A percentile compares a stretch with the other conserved stretches of the same genome.
Conservation (phyloP, 1,139 yeast species). For the Geotrichum restrictum region DNA sequence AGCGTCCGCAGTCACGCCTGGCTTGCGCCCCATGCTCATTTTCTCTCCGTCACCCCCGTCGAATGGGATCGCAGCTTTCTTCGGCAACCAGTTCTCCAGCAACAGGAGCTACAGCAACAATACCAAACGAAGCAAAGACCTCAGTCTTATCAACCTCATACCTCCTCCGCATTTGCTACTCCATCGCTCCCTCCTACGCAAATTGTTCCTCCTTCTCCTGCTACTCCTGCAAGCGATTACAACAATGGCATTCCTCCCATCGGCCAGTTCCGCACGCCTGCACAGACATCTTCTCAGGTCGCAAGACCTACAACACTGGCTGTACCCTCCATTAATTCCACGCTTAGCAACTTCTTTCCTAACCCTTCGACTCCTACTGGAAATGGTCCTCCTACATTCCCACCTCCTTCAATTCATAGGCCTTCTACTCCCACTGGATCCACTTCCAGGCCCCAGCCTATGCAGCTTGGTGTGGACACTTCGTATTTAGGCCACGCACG, state of each 20-base stretch:
- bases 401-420: constrained; percentile 9
- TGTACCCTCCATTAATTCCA: not conserved
- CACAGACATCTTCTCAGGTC: not conserved
- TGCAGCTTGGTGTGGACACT: constrained; percentile 9
- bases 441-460: constrained; percentile 8
- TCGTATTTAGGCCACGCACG: constrained; percentile 26
- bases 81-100: constrained; percentile 13
- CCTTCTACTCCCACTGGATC: constrained; percentile 11
- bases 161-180: constrained; percentile 19
- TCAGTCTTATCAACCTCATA: constrained; percentile 11
- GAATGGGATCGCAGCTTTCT: constrained; percentile 67
- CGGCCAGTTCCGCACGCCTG: constrained; percentile 6
- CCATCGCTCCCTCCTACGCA: constrained; percentile 17
- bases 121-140: constrained; percentile 26
- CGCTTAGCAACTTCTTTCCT: not conserved
- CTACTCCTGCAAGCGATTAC: constrained; percentile 15
- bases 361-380: constrained; percentile 7
- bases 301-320: constrained; percentile 1
- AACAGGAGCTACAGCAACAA: constrained; percentile 4
- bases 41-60: constrained; percentile 75
- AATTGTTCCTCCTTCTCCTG: constrained; percentile 11
- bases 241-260: constrained; percentile 7
- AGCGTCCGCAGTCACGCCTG: constrained; percentile 80
- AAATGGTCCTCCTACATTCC: constrained; percentile 7
- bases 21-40: constrained; percentile 75